Evolutionary conservation across 441 rosid species (phyloP).

Genomic region (Macaranga tanarius): DNA sequence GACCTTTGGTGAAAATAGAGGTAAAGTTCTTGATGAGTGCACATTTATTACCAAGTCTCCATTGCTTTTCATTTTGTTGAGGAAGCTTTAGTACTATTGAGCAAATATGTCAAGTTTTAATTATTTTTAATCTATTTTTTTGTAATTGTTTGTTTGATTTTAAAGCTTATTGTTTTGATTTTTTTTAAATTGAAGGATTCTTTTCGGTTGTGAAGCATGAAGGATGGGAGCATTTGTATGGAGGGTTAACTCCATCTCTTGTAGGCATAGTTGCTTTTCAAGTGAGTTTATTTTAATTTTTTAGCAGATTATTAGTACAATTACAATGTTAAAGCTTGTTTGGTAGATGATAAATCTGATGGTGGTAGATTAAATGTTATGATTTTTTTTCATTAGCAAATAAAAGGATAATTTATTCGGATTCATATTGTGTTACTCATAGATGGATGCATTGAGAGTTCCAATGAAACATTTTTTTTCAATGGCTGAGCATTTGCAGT

Average conservation of each 20-base stretch:
- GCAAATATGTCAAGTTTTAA: constrained; percentile 71
- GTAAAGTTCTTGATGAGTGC: too few species aligned
- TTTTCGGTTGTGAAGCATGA: constrained; percentile 79
- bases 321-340: neutral
- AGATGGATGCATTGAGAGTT: constrained; percentile 14
- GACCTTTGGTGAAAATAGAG: too few species aligned
- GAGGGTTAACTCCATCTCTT: constrained; percentile 78
- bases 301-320: neutral
- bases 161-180: neutral
- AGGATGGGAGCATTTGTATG: constrained; percentile 88
- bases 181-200: constrained; percentile 7
- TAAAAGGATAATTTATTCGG: neutral
- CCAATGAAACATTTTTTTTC: too few species aligned
- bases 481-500: neutral
- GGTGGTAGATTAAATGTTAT: too few species aligned
- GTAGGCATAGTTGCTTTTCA: constrained; percentile 93
- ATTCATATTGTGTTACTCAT: neutral
- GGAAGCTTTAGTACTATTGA: constrained; percentile 58
- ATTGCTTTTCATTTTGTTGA: too few species aligned
- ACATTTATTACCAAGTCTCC: too few species aligned
- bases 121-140: neutral
- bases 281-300: constrained; percentile 33
- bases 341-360: neutral
- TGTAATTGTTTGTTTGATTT: neutral
- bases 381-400: too few species aligned